phyloP scores from a whole-genome alignment of 2,329 filamentous ascomycete genomes.

The Alternaria hordeiaustralica region DNA sequence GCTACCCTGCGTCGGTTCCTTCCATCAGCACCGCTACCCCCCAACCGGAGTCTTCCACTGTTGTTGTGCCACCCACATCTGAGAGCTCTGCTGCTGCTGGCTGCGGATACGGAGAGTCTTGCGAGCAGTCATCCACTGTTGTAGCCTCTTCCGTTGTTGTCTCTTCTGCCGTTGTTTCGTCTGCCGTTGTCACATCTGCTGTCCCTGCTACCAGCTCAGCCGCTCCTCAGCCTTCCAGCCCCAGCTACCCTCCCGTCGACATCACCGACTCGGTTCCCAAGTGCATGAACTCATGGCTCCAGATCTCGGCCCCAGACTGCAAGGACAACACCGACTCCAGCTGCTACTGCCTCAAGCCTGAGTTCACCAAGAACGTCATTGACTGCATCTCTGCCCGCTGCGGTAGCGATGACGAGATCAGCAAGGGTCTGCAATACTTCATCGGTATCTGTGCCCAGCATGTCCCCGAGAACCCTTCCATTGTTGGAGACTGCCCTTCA shows the following conservation, averaged over 20 bases:
- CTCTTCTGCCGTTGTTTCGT: not conserved
- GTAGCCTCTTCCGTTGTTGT: conserved; percentile 6
- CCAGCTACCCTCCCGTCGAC: conserved; percentile 31
- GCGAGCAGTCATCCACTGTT: conserved; percentile 19
- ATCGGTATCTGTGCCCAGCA: conserved; percentile 86
- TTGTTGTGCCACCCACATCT: conserved; percentile 8
- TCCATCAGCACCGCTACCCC: conserved; percentile 14
- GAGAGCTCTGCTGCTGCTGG: conserved; percentile 7
- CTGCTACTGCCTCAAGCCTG: conserved; percentile 85
- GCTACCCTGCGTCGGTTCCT: not conserved
- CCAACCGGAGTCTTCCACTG: conserved; percentile 8
- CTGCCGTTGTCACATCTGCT: conserved; percentile 3
- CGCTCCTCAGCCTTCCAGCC: conserved; percentile 25
- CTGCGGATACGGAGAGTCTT: conserved; percentile 23
- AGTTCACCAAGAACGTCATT: conserved; percentile 81
- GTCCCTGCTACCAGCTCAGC: conserved; percentile 17
- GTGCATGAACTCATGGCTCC: conserved; percentile 90
- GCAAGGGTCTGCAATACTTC: conserved; percentile 79
- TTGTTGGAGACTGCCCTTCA: conserved; percentile 76
- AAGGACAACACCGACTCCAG: conserved; percentile 78
- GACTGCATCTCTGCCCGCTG: conserved; percentile 80
- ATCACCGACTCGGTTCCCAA: conserved; percentile 77
- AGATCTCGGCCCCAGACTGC: conserved; percentile 69
- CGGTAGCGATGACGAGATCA: conserved; percentile 67
- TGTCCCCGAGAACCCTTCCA: conserved; percentile 78